Conservation (phyloP, 495 filamentous ascomycete species). For the Podospora didyma region DNA sequence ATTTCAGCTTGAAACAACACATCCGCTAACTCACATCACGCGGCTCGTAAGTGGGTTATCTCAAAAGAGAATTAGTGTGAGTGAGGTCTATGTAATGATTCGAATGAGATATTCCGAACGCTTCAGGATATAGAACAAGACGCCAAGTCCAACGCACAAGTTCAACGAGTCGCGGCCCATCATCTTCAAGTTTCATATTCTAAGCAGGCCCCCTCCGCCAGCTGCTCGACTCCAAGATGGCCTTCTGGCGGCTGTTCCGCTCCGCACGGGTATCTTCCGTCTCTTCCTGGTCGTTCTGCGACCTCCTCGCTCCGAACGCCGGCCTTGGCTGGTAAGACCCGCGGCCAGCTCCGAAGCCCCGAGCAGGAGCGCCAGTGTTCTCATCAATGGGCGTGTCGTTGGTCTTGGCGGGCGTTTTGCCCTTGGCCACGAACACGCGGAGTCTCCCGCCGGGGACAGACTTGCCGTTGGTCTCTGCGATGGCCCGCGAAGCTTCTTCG, state of each 20-base stretch:
- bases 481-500: conserved; percentile 50
- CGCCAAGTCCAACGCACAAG: neutral
- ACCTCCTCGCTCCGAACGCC: neutral
- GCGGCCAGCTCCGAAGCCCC: neutral
- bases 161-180: too few species aligned
- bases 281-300: neutral
- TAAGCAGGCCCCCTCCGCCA: neutral
- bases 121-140: too few species aligned
- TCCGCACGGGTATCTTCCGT: too few species aligned
- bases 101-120: too few species aligned
- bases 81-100: too few species aligned
- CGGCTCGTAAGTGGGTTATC: neutral
- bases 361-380: neutral
- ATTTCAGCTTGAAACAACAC: too few species aligned
- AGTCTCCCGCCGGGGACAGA: conserved; percentile 10
- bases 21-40: too few species aligned
- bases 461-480: conserved; percentile 27
- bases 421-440: conserved; percentile 15
- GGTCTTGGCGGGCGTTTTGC: conserved; percentile 6
- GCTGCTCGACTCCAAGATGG: conserved; percentile 2
- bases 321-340: neutral
- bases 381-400: neutral
- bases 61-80: neutral
- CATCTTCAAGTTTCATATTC: too few species aligned
- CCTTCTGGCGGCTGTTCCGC: neutral